These are phyloP conservation scores for Aspergillus sclerotialis DNA, from an alignment of 2,329 filamentous ascomycete species.

Conservation along the genomic window DNA sequence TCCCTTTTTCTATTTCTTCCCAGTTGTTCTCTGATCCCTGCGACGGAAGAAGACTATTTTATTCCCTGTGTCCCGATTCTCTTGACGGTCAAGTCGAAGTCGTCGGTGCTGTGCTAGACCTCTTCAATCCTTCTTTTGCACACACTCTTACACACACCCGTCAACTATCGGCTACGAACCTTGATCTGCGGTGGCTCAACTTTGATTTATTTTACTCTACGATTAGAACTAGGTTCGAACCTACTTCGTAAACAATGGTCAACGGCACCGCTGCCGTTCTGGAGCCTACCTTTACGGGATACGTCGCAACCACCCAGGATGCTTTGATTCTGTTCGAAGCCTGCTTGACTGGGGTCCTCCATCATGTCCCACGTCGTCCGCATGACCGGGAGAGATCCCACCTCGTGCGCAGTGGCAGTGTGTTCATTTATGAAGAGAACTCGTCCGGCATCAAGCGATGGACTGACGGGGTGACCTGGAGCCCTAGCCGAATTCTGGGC, in stretches of 20 bases:
- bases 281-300: constrained; percentile 60
- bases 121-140: too few species aligned
- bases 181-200: constrained; percentile 15
- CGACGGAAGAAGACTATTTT: not conserved
- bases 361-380: constrained; percentile 73
- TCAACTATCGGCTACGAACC: constrained; percentile 10
- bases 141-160: constrained; percentile 2
- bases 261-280: constrained; percentile 44
- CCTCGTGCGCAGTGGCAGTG: constrained; percentile 74
- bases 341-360: constrained; percentile 61
- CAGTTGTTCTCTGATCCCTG: constrained; percentile 1
- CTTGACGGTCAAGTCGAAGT: too few species aligned
- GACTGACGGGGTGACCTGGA: constrained; percentile 91
- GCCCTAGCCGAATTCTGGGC: constrained; percentile 74
- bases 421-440: constrained; percentile 89
- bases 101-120: too few species aligned
- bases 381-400: constrained; percentile 74
- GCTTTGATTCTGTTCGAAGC: constrained; percentile 75
- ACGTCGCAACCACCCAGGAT: constrained; percentile 63
- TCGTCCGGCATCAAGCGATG: constrained; percentile 88
- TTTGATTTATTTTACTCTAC: constrained; percentile 13
- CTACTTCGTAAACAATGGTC: constrained; percentile 26
- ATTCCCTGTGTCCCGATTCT: not conserved
- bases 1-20: constrained; percentile 3
- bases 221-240: constrained; percentile 12